These are phyloP conservation scores for Tetraselmis chui DNA, from an alignment of 139 green algal genomes.

Conservation along the genomic window DNA sequence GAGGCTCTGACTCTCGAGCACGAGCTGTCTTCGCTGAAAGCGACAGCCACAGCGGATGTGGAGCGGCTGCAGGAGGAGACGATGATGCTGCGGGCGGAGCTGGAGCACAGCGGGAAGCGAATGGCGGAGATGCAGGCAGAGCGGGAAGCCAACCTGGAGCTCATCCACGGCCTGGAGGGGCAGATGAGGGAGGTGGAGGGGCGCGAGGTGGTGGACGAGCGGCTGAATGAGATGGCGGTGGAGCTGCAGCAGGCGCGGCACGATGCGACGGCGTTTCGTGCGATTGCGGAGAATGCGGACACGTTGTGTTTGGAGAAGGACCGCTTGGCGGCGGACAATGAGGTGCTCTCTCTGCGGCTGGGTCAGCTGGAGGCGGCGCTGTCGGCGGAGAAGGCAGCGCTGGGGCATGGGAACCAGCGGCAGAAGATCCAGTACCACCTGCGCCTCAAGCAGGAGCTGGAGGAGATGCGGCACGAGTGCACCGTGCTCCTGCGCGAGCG, in stretches of 20 bases:
- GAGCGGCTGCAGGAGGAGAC: no score
- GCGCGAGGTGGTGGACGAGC: not conserved
- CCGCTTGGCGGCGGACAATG: not conserved
- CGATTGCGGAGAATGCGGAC: not conserved
- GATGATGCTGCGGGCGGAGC: no score
- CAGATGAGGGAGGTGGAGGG: no score
- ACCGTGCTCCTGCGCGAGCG: conserved; percentile 45
- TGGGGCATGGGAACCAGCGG: conserved; percentile 45
- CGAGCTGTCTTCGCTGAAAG: no score
- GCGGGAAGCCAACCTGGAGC: no score
- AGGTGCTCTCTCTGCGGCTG: not conserved
- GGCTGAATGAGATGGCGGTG: not conserved
- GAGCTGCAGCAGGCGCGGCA: conserved; percentile 19
- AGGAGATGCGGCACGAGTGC: conserved; percentile 55
- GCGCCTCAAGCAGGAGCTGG: conserved; percentile 45
- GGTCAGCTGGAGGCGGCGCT: not conserved
- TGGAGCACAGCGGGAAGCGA: no score
- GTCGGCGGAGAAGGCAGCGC: not conserved
- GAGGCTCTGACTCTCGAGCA: no score
- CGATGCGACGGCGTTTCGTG: conserved; percentile 1
- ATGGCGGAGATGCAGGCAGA: no score
- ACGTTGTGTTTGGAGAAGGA: not conserved
- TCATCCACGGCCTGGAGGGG: no score
- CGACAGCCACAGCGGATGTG: no score
- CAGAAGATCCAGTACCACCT: conserved; percentile 60